phyloP scores from a whole-genome alignment of 140 eudicot genomes.

The Flaveria floridana region DNA sequence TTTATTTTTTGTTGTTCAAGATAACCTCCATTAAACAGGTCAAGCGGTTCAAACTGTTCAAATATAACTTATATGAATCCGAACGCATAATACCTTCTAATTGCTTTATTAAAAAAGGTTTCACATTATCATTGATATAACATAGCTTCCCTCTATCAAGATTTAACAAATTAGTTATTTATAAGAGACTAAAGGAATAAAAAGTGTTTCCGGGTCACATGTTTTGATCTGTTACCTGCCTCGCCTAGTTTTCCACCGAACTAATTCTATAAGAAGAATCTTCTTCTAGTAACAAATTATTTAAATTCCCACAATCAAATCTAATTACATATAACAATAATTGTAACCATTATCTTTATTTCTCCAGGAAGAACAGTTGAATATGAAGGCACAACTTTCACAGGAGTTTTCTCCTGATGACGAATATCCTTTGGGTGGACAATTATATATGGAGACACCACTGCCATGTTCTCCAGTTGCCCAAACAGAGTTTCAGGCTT shows the following conservation, averaged over 20 bases:
- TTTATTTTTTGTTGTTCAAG: not conserved
- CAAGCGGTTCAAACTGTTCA: not conserved
- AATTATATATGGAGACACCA: conserved; percentile 68
- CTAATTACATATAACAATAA: not conserved
- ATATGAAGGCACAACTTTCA: conserved; percentile 51
- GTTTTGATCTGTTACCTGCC: not conserved
- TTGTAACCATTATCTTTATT: conserved; percentile 9
- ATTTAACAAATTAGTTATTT: not conserved
- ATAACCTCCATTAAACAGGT: not conserved
- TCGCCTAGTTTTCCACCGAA: not conserved
- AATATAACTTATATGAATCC: not conserved
- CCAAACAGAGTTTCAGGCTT: conserved; percentile 51
- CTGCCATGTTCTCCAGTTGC: conserved; percentile 60
- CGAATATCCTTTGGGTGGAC: conserved; percentile 58
- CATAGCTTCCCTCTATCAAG: not conserved
- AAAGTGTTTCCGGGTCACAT: not conserved
- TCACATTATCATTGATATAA: not conserved
- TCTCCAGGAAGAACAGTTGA: conserved; percentile 55
- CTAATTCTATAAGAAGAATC: not conserved
- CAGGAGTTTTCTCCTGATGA: conserved; percentile 72
- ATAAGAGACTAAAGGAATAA: not conserved
- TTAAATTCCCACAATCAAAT: not conserved
- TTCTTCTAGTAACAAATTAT: not conserved
- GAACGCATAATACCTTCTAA: not conserved
- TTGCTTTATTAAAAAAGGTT: conserved; percentile 1